Conservation (phyloP, 768 basidiomycete genomes). For the Boletus rubescentipes region DNA sequence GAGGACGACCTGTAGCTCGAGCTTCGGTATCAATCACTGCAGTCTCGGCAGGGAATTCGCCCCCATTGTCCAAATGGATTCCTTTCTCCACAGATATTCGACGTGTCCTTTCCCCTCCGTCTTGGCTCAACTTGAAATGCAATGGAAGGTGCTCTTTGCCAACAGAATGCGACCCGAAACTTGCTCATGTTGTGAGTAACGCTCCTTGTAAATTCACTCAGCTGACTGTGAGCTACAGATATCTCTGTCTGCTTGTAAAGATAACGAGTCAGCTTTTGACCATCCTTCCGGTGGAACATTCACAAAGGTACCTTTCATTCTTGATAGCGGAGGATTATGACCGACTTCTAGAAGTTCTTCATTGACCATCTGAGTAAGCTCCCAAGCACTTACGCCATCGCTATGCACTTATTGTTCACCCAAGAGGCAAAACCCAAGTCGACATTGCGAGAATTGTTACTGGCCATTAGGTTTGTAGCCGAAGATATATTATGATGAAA, state of each 20-base stretch:
- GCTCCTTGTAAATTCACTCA: neutral
- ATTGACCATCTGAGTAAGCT: slow-evolving; percentile 27
- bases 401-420: neutral
- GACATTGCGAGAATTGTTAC: slow-evolving; percentile 23
- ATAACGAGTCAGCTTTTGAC: slow-evolving; percentile 25
- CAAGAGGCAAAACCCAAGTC: slow-evolving; percentile 22
- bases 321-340: neutral
- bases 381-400: neutral
- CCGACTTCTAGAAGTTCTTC: slow-evolving; percentile 26
- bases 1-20: slow-evolving; percentile 15
- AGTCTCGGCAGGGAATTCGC: slow-evolving; percentile 20
- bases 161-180: neutral
- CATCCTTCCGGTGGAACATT: slow-evolving; percentile 17
- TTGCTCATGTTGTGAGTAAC: slow-evolving; percentile 27
- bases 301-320: slow-evolving; percentile 16
- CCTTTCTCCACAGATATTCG: slow-evolving; percentile 7
- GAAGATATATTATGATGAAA: neutral
- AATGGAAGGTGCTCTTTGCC: slow-evolving; percentile 16
- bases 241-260: slow-evolving; percentile 30
- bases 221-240: slow-evolving; percentile 16
- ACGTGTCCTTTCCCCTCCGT: slow-evolving; percentile 23
- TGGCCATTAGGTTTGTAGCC: slow-evolving; percentile 23
- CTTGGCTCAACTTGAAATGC: slow-evolving; percentile 10
- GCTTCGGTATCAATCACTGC: slow-evolving; percentile 9
- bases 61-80: slow-evolving; percentile 9